Conservation (phyloP, 2,329 filamentous ascomycete genomes). For the Fulvia fulva region DNA sequence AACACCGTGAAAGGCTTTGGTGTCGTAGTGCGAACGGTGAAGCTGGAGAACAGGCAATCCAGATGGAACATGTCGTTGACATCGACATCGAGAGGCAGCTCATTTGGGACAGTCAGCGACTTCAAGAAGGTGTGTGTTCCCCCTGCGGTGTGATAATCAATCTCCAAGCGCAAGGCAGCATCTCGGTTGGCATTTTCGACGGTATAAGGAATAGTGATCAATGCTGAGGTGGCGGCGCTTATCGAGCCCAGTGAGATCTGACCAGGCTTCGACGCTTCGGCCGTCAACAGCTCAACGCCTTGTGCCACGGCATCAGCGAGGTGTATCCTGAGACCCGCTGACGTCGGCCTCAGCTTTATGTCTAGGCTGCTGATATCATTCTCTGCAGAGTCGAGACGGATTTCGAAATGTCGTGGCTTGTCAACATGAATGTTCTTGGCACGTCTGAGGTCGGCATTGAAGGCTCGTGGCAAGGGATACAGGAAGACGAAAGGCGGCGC, state of each 20-base stretch:
- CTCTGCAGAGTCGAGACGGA: slow-evolving; percentile 69
- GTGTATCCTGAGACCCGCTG: slow-evolving; percentile 56
- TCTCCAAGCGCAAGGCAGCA: slow-evolving; percentile 66
- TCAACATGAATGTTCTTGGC: slow-evolving; percentile 74
- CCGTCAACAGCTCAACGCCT: slow-evolving; percentile 11
- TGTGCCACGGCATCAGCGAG: slow-evolving; percentile 45
- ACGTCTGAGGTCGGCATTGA: slow-evolving; percentile 64
- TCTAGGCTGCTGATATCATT: slow-evolving; percentile 57
- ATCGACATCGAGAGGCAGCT: slow-evolving; percentile 85
- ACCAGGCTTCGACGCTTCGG: slow-evolving; percentile 15
- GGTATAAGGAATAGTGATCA: slow-evolving; percentile 73
- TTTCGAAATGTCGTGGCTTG: slow-evolving; percentile 69
- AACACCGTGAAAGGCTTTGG: slow-evolving; percentile 70
- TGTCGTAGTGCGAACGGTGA: slow-evolving; percentile 81
- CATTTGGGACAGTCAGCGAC: slow-evolving; percentile 62
- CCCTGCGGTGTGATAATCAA: slow-evolving; percentile 25
- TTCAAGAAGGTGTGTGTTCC: slow-evolving; percentile 49
- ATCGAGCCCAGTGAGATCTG: slow-evolving; percentile 22
- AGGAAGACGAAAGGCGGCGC: slow-evolving; percentile 56
- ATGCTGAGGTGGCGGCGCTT: slow-evolving; percentile 44
- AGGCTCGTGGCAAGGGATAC: slow-evolving; percentile 65
- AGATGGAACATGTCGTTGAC: slow-evolving; percentile 95
- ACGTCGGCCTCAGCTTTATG: slow-evolving; percentile 55
- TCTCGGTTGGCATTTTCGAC: slow-evolving; percentile 71
- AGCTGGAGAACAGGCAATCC: slow-evolving; percentile 75